Conservation (phyloP, 352 stramenopile genomes). For the Phytophthora pseudosyringae region DNA sequence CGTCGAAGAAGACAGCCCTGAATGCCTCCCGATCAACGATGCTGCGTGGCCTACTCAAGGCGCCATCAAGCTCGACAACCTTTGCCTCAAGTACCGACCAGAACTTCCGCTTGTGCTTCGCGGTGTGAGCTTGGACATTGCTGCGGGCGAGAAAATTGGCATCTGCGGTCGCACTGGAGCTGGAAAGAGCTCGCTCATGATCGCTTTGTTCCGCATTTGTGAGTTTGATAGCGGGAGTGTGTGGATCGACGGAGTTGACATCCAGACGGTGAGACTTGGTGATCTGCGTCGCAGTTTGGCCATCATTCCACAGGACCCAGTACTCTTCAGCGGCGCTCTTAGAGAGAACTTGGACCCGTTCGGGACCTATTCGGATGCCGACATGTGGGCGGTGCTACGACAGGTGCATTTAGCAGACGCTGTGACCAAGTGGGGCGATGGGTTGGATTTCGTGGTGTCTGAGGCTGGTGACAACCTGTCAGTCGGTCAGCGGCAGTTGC, state of each 20-base stretch:
- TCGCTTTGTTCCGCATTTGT: slow-evolving; percentile 43
- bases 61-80: slow-evolving; percentile 36
- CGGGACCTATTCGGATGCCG: slow-evolving; percentile 68
- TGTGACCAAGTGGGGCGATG: slow-evolving; percentile 60
- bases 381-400: slow-evolving; percentile 68
- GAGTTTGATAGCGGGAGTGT: slow-evolving; percentile 70
- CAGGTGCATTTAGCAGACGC: slow-evolving; percentile 68
- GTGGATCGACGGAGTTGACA: slow-evolving; percentile 88
- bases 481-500: slow-evolving; percentile 85
- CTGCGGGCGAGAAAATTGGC: slow-evolving; percentile 33
- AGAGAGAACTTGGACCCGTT: slow-evolving; percentile 94
- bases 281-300: slow-evolving; percentile 48
- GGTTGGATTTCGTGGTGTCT: slow-evolving; percentile 84
- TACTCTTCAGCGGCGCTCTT: slow-evolving; percentile 92
- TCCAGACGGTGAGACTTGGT: slow-evolving; percentile 44
- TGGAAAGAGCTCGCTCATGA: slow-evolving; percentile 33
- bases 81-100: slow-evolving; percentile 33
- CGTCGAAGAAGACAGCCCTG: slow-evolving; percentile 14
- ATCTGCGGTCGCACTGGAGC: slow-evolving; percentile 31
- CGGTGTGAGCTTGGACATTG: slow-evolving; percentile 39
- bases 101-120: slow-evolving; percentile 52
- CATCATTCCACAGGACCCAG: slow-evolving; percentile 85
- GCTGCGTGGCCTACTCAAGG: slow-evolving; percentile 38
- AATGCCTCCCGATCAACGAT: slow-evolving; percentile 17
- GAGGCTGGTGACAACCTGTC: slow-evolving; percentile 76